Evolutionary conservation across 208 protist genomes (phyloP).

Genomic region (Leishmania tarentolae): DNA sequence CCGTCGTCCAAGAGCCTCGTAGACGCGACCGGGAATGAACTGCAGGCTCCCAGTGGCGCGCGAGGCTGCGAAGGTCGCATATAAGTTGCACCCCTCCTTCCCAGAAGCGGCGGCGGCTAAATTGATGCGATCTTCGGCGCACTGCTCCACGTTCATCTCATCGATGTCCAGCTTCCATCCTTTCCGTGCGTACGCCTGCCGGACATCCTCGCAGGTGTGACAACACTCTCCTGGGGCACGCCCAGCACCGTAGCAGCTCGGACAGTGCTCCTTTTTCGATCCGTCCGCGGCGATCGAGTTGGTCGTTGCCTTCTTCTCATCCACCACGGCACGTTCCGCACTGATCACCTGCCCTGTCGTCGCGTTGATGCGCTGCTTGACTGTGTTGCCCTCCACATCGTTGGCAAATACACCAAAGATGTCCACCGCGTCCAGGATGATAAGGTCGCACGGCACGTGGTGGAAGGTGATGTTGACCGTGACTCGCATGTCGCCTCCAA

Average conservation of each 20-base stretch:
- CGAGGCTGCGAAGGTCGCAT: conserved; percentile 62
- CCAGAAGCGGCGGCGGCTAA: conserved; percentile 23
- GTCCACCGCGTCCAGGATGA: conserved; percentile 78
- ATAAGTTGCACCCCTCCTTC: conserved; percentile 83
- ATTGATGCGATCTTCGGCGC: conserved; percentile 60
- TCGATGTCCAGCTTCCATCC: conserved; percentile 72
- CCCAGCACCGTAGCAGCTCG: conserved; percentile 84
- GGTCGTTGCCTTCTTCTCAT: conserved; percentile 42
- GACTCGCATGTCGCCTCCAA: conserved; percentile 67
- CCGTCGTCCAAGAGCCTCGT: conserved; percentile 42
- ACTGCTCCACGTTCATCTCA: conserved; percentile 72
- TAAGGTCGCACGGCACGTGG: conserved; percentile 74
- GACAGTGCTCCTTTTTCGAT: conserved; percentile 68
- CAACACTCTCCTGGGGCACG: conserved; percentile 65
- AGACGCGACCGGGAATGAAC: conserved; percentile 71
- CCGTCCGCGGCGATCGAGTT: conserved; percentile 48
- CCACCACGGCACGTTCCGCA: conserved; percentile 39
- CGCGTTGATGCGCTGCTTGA: conserved; percentile 61
- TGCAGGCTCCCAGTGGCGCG: conserved; percentile 87
- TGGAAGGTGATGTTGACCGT: conserved; percentile 78
- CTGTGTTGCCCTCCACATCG: conserved; percentile 33
- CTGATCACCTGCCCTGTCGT: conserved; percentile 41
- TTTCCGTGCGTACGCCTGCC: conserved; percentile 50
- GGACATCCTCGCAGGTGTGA: conserved; percentile 83
- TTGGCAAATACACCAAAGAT: conserved; percentile 57